Base-by-base conservation (phyloP, 1,284 basidiomycete species). In the Meira miltonrushii region DNA sequence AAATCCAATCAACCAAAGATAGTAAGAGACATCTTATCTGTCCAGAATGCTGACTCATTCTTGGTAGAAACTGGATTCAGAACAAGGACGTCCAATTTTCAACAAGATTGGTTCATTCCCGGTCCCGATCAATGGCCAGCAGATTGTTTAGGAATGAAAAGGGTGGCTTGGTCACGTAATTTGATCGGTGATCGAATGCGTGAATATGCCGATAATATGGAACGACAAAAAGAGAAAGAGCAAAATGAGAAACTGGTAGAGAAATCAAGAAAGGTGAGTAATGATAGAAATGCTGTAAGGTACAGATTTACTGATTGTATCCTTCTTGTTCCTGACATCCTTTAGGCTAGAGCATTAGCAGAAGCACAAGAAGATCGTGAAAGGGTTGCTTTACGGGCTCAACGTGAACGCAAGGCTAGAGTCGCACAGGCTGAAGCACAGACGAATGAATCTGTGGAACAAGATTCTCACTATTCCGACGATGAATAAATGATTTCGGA, bases 331-430 rank as follows among this genome's bases (percentile, higher is more conserved):
- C 12, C 17, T 13, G 7, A 19, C 21, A 9, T 17, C 8, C 38
- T n/a, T 10, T 33, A 56, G 55, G 13, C 55, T 37, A 39, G 41
- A 10, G 55, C 55, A n/a, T 37, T 56, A 15, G 41, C 13, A 1
- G 44, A 49, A 28, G 55, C 55, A 13, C 15, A 28, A 11, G 55
- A 56, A 39, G 55, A 56, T 41, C 38, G 55, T 19, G 55, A 56
- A 43, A 13, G 55, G 19, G 55, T 56, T 13, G 40, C 40, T 12
- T 49, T 37, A 39, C 55, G 55, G 2, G 43, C 8, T 11, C 41
- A 56, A 39, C 6, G 55, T 2, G 55, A 56, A 37, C 15, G 21
- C 4, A 17, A 51, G 11, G 54, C 54, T 37, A 13, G 54, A 13
- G 25, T 39, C 13, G 25, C 19, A 3, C 40, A 17, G 21, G 12